Evolutionary conservation across 208 protist species (phyloP).

Genomic region (Crithidia thermophila): DNA sequence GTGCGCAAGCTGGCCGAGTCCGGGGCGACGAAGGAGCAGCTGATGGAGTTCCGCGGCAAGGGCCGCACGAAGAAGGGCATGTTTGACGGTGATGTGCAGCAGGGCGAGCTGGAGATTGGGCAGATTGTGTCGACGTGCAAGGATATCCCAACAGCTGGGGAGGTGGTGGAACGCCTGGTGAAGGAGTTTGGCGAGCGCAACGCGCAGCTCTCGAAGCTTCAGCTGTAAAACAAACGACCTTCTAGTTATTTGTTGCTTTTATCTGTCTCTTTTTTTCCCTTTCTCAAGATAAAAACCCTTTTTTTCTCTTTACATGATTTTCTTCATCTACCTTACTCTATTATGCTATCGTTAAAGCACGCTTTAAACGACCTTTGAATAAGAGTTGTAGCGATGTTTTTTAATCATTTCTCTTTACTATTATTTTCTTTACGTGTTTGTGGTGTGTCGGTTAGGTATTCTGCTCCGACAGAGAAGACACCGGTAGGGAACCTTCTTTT

Average conservation of each 20-base stretch:
- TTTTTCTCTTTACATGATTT: slow-evolving; percentile 14
- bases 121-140: slow-evolving; percentile 53
- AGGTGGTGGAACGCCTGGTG: slow-evolving; percentile 57
- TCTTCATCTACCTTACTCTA: not conserved
- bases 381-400: not conserved
- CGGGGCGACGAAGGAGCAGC: slow-evolving; percentile 44
- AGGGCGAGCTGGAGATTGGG: slow-evolving; percentile 72
- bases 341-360: not conserved
- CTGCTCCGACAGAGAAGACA: not conserved
- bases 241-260: not conserved
- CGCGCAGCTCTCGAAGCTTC: slow-evolving; percentile 19
- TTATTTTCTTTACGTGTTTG: not conserved
- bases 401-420: not conserved
- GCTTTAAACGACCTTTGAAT: not conserved
- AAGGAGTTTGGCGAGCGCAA: slow-evolving; percentile 47
- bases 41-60: slow-evolving; percentile 43
- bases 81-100: slow-evolving; percentile 53
- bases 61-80: slow-evolving; percentile 58
- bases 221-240: slow-evolving; percentile 21
- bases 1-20: slow-evolving; percentile 39
- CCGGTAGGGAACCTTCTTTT: too few species aligned
- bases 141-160: slow-evolving; percentile 42
- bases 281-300: slow-evolving; percentile 4
- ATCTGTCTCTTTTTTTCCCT: not conserved
- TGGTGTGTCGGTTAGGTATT: not conserved